Base-by-base conservation (phyloP, 768 basidiomycete species). In the Pleurotus salmoneostramineus region DNA sequence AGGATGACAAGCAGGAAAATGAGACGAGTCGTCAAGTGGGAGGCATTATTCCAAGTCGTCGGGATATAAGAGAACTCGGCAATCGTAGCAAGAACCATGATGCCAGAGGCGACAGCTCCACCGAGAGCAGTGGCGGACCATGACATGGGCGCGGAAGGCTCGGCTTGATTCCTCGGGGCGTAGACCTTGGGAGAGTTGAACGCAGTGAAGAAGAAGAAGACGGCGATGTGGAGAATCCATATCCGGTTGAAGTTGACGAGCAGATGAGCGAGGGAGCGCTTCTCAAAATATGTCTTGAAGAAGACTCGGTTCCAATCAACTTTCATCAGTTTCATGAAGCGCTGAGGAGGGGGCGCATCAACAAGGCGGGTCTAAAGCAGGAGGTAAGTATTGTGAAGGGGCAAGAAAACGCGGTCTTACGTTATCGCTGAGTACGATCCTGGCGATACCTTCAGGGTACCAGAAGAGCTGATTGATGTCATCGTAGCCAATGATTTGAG, bases 401-500 rank as follows among this genome's bases (percentile, higher is more conserved):
- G 33, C 31, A 35, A 50, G 27, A 35, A 55, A 50, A 44, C 32
- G 21, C n/a, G 63, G 14, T 73, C 84, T 57, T 64, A 95, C 93
- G 66, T 90, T 91, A 70, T 98, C 94, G 36, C 77, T 80, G 33
- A 98, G 81, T 11, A 94, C 86, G 63, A 99, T 98, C 64, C 92
- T 89, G 0, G 93, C 90, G 55, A 99, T 82, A 51, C 97, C 97
- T 71, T 99, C 97, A 2, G 97, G 97, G 71, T 98, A 99, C 97
- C 97, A 99, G 75, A 99, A 99, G 21, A 98, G 77, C 68, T 99
- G 97, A 71, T 99, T 99, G 75, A 99, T 93, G 70, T 99, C 97
- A 71, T 99, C 97, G 69, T 99, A 99, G n/a, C 97, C 97, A 64
- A 98, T 95, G 69, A 98, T 92, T 64, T 93, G 79, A 60, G 94